Base-by-base conservation (phyloP, 257 asterid genomes). In the Agastache rugosa region DNA sequence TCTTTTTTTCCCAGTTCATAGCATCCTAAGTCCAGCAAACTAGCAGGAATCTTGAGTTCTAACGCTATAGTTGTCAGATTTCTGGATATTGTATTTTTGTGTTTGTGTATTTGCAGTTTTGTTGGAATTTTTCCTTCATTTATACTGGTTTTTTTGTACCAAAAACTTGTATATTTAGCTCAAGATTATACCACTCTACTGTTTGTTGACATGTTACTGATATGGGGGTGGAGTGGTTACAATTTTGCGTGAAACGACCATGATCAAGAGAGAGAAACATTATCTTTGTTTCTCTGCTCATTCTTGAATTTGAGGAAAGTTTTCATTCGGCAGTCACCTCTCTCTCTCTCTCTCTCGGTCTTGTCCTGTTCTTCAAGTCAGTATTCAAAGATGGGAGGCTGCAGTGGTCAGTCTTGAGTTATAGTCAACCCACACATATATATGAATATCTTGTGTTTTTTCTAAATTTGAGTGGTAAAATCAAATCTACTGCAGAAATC, bases 371-470 rank as follows among this genome's bases (percentile, higher is more conserved):
- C 44, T 39, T 78, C 23, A 74, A 63, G 39, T 74, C 63, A 25
- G 56, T 51, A 56, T 68, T 75, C 77, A 66, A 65, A 77, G 39
- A 50, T 61, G 73, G 73, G 82, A 58, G 82, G 82, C 82, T 66
- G 65, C 67, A 35, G 1, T 34, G 27, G 70, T 66, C 66, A 48
- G 59, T 78, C 71, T 51, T 67, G 61, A 31, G 23, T 56, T 72
- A 11, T 35, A 72, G 82, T 78, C 82, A 73, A 69, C 25, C 54
- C 8, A 44, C 70, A 70, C 16, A 54, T 11, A 39, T 39, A 8
- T 70, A n/a, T n/a, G n/a, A n/a, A n/a, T n/a, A n/a, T n/a, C 27
- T 16, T 44, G 16, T 62, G 34, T 25, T 42, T 17, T 44, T 3
- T 11, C 47, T 45, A 48, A 50, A 3, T 55, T 20, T 66, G 66